A percentile compares a stretch with the other conserved stretches of the same genome.
phyloP scores from a whole-genome alignment of 2,329 filamentous ascomycete genomes.

The Harringtonia aguacate region DNA sequence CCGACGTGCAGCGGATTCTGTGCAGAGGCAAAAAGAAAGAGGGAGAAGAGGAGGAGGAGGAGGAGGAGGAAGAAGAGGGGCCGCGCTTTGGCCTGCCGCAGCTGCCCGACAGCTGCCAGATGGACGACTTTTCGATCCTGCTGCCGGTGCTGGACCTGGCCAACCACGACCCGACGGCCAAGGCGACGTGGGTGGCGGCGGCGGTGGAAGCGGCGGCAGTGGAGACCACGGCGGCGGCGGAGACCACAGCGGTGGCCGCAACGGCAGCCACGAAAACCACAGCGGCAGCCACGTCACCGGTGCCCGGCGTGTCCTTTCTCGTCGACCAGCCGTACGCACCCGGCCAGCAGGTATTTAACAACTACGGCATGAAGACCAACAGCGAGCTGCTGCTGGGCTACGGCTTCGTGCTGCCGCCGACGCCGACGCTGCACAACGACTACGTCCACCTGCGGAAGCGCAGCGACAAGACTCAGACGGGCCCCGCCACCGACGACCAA shows the following conservation, averaged over 20 bases:
- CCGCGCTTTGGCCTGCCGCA: slow-evolving; percentile 16
- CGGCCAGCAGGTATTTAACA: slow-evolving; percentile 54
- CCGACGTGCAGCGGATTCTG: slow-evolving; percentile 9
- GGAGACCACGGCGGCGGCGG: background rate
- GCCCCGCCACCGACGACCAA: background rate
- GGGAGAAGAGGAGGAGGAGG: no score
- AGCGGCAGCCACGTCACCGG: background rate
- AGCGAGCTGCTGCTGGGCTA: slow-evolving; percentile 57
- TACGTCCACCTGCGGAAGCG: slow-evolving; percentile 46
- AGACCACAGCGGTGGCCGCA: slow-evolving; percentile 18
- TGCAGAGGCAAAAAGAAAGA: background rate
- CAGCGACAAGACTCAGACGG: background rate
- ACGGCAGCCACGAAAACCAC: slow-evolving; percentile 10
- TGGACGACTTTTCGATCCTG: slow-evolving; percentile 56
- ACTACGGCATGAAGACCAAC: slow-evolving; percentile 66
- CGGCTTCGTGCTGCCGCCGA: slow-evolving; percentile 45
- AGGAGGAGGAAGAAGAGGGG: background rate
- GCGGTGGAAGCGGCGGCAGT: slow-evolving; percentile 12
- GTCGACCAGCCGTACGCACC: slow-evolving; percentile 31
- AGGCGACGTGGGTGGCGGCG: slow-evolving; percentile 47
- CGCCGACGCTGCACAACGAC: slow-evolving; percentile 42
- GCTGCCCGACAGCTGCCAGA: slow-evolving; percentile 23
- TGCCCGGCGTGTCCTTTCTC: slow-evolving; percentile 25
- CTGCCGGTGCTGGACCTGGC: slow-evolving; percentile 62
- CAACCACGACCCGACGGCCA: slow-evolving; percentile 55